A percentile compares a stretch with the other conserved stretches of the same genome.
These are phyloP conservation scores for Conticribra guillardii DNA, from an alignment of 108 stramenopile genomes.

Conservation along the genomic window DNA sequence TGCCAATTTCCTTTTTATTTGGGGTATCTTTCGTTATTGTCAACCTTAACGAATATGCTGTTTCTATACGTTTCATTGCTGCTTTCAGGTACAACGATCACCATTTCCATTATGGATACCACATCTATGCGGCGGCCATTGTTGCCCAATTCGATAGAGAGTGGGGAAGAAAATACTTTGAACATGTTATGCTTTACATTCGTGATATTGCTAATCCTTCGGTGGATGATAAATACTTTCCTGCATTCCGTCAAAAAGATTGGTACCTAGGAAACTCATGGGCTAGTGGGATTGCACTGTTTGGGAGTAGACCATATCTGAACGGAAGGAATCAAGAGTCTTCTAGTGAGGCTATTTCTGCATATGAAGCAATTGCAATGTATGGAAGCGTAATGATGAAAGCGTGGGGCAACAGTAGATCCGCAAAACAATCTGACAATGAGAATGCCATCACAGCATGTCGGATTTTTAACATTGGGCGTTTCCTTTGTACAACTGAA, in stretches of 20 bases:
- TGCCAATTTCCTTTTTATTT: no score
- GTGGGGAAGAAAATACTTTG: slow-evolving; percentile 87
- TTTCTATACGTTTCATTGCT: slow-evolving; percentile 90
- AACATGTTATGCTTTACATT: slow-evolving; percentile 83
- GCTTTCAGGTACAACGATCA: slow-evolving; percentile 94
- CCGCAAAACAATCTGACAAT: slow-evolving; percentile 37
- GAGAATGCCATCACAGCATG: slow-evolving; percentile 50
- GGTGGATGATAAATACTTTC: slow-evolving; percentile 78
- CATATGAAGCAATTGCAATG: slow-evolving; percentile 91
- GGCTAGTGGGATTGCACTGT: slow-evolving; percentile 88
- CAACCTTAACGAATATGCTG: no score
- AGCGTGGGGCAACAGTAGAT: slow-evolving; percentile 39
- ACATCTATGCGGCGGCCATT: slow-evolving; percentile 91
- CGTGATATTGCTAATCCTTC: slow-evolving; percentile 96
- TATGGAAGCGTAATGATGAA: slow-evolving; percentile 85
- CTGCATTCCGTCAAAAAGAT: slow-evolving; percentile 88
- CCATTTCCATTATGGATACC: slow-evolving; percentile 93
- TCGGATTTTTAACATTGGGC: slow-evolving; percentile 69
- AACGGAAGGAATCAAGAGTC: slow-evolving; percentile 96
- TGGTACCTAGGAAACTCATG: slow-evolving; percentile 91
- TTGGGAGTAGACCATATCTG: slow-evolving; percentile 72
- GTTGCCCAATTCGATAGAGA: slow-evolving; percentile 82
- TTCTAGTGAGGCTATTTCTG: slow-evolving; percentile 91
- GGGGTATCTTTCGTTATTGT: no score
- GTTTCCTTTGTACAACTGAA: slow-evolving; percentile 83